These are phyloP conservation scores for Cladophialophora carrionii DNA, from an alignment of 2,329 filamentous ascomycete species.

Conservation along the genomic window DNA sequence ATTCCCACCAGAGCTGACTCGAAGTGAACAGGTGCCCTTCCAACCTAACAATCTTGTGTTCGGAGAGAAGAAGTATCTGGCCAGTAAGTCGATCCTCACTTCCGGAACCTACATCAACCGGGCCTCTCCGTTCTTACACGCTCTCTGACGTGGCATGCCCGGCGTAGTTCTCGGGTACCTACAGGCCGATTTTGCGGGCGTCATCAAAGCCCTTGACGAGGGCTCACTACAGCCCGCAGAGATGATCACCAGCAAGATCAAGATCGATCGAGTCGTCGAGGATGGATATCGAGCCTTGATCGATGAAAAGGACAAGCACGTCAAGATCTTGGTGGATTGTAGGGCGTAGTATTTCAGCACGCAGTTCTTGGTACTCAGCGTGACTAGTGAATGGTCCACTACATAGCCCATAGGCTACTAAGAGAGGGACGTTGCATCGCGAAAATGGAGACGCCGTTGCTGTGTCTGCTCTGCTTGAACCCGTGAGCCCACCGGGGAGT, in stretches of 20 bases:
- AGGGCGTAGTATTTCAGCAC: constrained; percentile 13
- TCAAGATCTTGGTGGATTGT: constrained; percentile 61
- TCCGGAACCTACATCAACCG: background rate
- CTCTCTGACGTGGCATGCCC: background rate
- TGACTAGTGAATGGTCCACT: too few relatives aligned
- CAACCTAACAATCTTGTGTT: constrained; percentile 59
- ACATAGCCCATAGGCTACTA: too few relatives aligned
- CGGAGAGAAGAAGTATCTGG: constrained; percentile 57
- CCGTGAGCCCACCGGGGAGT: background rate
- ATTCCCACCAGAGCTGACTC: background rate
- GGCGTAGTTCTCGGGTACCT: constrained; percentile 52
- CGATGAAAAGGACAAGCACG: constrained; percentile 63
- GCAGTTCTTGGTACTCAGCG: background rate
- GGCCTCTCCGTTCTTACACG: too few relatives aligned
- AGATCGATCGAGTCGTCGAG: constrained; percentile 60
- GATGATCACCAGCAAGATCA: constrained; percentile 66
- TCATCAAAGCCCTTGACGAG: constrained; percentile 55
- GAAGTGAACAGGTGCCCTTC: constrained; percentile 48
- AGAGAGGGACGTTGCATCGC: too few relatives aligned
- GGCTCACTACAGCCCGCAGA: constrained; percentile 57
- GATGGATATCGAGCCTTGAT: constrained; percentile 62
- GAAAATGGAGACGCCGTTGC: too few relatives aligned
- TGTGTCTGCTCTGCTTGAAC: background rate
- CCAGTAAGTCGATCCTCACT: constrained; percentile 41
- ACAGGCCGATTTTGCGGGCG: constrained; percentile 59